phyloP scores from a whole-genome alignment of 2,329 filamentous ascomycete genomes.

The Talaromyces sp. region DNA sequence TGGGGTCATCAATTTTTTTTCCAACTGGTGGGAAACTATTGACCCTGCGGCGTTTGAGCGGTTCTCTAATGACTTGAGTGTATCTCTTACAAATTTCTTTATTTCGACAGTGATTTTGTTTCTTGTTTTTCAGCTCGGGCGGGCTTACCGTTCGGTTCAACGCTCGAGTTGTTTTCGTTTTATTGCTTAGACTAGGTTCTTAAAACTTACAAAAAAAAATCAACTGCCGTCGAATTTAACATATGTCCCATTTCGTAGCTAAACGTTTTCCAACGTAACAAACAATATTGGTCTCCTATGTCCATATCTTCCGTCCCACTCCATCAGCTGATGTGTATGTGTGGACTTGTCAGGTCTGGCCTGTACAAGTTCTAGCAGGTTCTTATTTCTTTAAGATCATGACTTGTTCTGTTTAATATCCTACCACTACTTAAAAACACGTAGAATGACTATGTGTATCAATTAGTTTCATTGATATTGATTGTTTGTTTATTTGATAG shows the following conservation, averaged over 20 bases:
- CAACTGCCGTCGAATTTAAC: background rate
- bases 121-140: background rate
- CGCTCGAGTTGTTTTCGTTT: background rate
- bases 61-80: constrained; percentile 1
- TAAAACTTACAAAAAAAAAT: background rate
- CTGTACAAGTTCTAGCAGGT: too few species aligned
- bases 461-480: background rate
- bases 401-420: too few species aligned
- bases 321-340: too few species aligned
- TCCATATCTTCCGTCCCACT: too few species aligned
- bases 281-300: too few species aligned
- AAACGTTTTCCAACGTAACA: background rate
- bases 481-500: background rate
- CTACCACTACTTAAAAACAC: background rate
- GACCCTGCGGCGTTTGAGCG: constrained; percentile 13
- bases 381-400: too few species aligned
- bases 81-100: background rate
- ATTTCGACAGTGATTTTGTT: background rate
- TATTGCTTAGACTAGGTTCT: background rate
- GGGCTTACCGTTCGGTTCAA: background rate
- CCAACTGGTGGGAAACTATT: constrained; percentile 7
- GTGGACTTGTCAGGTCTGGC: too few species aligned
- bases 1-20: constrained; percentile 7
- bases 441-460: background rate
- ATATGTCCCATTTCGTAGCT: background rate